These are phyloP conservation scores for Beauveria brongniartii DNA, from an alignment of 2,329 filamentous ascomycete species.

Conservation along the genomic window DNA sequence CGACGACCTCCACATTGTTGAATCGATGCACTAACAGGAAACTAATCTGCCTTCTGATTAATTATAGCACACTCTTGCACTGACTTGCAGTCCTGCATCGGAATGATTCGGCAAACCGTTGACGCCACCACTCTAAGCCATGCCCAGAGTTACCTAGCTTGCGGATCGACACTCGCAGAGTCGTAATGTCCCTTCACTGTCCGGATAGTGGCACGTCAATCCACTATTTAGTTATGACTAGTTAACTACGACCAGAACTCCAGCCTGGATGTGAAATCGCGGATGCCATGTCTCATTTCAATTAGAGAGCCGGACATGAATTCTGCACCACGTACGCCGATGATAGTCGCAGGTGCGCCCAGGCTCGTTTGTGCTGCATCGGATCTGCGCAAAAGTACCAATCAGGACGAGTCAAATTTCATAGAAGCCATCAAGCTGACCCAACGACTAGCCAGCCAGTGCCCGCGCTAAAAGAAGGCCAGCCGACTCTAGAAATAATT, in stretches of 20 bases:
- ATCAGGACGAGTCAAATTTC: too few relatives aligned
- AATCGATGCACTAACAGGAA: too few relatives aligned
- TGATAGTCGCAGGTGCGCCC: too few relatives aligned
- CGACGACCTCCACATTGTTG: neutral
- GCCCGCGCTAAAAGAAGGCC: neutral
- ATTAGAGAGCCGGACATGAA: too few relatives aligned
- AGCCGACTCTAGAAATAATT: neutral
- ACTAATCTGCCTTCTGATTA: neutral
- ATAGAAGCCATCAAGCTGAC: neutral
- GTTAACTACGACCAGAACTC: neutral
- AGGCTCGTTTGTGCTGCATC: too few relatives aligned
- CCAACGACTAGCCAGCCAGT: neutral
- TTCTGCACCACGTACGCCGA: too few relatives aligned
- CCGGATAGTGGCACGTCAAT: neutral
- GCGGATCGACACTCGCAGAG: neutral
- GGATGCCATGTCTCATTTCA: too few relatives aligned
- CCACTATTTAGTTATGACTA: too few relatives aligned
- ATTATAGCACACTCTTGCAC: neutral
- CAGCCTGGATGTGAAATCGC: too few relatives aligned
- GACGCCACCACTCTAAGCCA: neutral
- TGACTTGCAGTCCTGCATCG: neutral
- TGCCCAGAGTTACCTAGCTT: neutral
- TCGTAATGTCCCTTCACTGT: too few relatives aligned
- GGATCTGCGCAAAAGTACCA: too few relatives aligned
- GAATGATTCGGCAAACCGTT: neutral